Percentiles rank a stretch among this genome's conserved stretches.
Evolutionary conservation across 2,329 filamentous ascomycete species (phyloP).

Genomic region (Phoma sp.): DNA sequence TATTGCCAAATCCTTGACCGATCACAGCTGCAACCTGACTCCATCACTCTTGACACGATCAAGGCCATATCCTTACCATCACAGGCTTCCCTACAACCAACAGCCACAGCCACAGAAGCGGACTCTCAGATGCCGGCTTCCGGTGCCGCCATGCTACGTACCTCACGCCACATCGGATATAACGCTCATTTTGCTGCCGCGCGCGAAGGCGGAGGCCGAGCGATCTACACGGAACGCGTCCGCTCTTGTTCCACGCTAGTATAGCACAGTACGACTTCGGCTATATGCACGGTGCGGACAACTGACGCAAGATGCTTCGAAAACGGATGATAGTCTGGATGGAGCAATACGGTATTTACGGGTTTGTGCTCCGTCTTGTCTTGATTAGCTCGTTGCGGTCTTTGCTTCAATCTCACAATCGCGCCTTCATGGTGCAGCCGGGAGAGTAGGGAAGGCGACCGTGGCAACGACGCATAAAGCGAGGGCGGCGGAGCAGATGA

Average conservation of each 20-base stretch:
- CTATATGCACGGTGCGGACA: slow-evolving; percentile 42
- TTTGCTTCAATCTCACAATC: slow-evolving; percentile 70
- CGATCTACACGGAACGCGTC: slow-evolving; percentile 58
- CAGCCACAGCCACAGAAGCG: slow-evolving; percentile 57
- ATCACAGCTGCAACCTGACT: too few relatives aligned
- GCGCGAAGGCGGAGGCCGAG: slow-evolving; percentile 52
- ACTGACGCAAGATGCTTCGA: slow-evolving; percentile 63
- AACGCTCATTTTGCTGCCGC: slow-evolving; percentile 66
- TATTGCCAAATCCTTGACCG: slow-evolving; percentile 51
- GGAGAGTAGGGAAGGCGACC: slow-evolving; percentile 16
- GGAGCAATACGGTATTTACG: slow-evolving; percentile 68
- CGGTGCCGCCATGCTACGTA: slow-evolving; percentile 61
- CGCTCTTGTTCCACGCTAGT: slow-evolving; percentile 64
- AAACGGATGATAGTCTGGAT: slow-evolving; percentile 71
- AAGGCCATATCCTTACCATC: too few relatives aligned
- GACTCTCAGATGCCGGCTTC: slow-evolving; percentile 63
- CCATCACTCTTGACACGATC: too few relatives aligned
- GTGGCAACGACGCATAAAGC: slow-evolving; percentile 25
- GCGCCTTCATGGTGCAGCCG: slow-evolving; percentile 62
- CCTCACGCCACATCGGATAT: slow-evolving; percentile 52
- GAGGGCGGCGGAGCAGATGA: slow-evolving; percentile 31
- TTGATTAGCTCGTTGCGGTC: slow-evolving; percentile 65
- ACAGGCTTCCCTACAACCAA: too few relatives aligned
- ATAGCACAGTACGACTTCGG: slow-evolving; percentile 53
- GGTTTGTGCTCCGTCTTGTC: slow-evolving; percentile 60